phyloP scores from a whole-genome alignment of 352 stramenopile genomes.

The Phytophthora boehmeriae region DNA sequence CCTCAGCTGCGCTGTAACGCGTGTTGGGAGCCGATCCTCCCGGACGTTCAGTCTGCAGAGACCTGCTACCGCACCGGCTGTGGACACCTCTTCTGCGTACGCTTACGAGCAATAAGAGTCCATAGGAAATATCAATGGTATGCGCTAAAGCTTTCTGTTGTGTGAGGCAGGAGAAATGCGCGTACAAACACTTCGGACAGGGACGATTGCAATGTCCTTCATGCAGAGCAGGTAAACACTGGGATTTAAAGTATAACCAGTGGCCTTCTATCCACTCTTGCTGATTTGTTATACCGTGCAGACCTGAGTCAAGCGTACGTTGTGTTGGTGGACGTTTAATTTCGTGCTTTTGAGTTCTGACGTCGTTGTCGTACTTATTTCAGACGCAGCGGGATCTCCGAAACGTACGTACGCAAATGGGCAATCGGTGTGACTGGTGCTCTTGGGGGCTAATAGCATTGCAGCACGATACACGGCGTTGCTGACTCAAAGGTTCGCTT shows the following conservation, averaged over 20 bases:
- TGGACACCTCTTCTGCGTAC: conserved; percentile 77
- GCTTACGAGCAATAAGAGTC: too few relatives aligned
- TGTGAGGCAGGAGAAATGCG: conserved; percentile 76
- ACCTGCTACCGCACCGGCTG: conserved; percentile 83
- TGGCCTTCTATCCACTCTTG: not conserved
- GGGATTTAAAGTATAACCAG: not conserved
- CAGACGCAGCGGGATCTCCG: conserved; percentile 61
- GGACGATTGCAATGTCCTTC: conserved; percentile 67
- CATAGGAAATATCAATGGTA: too few relatives aligned
- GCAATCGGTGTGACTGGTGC: not conserved
- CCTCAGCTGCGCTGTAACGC: conserved; percentile 77
- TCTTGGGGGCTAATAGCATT: conserved; percentile 4
- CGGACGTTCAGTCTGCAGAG: conserved; percentile 64
- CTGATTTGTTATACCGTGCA: conserved; percentile 7
- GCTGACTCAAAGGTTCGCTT: conserved; percentile 60
- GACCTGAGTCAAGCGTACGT: conserved; percentile 63
- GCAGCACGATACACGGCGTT: conserved; percentile 71
- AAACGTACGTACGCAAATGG: conserved; percentile 49
- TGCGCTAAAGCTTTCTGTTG: too few relatives aligned
- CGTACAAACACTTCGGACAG: conserved; percentile 81
- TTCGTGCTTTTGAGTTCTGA: not conserved
- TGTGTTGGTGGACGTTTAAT: not conserved
- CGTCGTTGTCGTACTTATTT: not conserved
- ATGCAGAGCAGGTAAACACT: conserved; percentile 50
- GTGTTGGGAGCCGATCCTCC: conserved; percentile 76